phyloP scores from a whole-genome alignment of 768 basidiomycete species.

The Lanmaoa rubissima region DNA sequence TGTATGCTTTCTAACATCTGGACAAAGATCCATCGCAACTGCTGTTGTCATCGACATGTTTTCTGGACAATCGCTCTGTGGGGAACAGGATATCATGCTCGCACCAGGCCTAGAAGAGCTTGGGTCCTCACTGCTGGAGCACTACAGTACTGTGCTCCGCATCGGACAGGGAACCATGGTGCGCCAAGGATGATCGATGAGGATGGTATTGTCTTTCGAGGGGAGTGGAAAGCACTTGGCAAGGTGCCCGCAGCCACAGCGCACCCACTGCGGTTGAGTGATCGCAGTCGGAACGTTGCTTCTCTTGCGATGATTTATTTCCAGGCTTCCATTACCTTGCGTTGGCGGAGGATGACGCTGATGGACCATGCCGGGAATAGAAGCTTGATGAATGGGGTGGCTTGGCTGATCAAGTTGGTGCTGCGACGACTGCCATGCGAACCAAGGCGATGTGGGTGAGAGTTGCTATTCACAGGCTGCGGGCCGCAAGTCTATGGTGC shows the following conservation, averaged over 20 bases:
- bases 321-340: not conserved
- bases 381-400: conserved; percentile 7
- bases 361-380: conserved; percentile 19
- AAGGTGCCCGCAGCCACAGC: not conserved
- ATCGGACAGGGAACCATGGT: conserved; percentile 8
- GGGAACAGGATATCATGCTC: too few species aligned
- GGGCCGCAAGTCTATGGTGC: not conserved
- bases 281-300: not conserved
- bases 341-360: conserved; percentile 22
- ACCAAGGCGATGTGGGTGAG: not conserved
- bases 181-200: conserved; percentile 16
- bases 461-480: not conserved
- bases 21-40: too few species aligned
- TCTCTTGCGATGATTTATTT: not conserved
- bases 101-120: not conserved
- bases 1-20: too few species aligned
- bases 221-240: not conserved
- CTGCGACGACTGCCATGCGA: too few species aligned
- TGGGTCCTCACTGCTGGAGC: not conserved
- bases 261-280: conserved; percentile 18
- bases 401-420: not conserved
- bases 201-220: conserved; percentile 14
- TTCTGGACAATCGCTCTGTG: too few species aligned
- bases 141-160: conserved; percentile 7
- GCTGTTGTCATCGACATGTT: too few species aligned